Evolutionary conservation across 1,139 yeast species (phyloP), one percentile per base, ranked within the genome.

Genomic region (Kurtzmaniella quercitrusa): DNA sequence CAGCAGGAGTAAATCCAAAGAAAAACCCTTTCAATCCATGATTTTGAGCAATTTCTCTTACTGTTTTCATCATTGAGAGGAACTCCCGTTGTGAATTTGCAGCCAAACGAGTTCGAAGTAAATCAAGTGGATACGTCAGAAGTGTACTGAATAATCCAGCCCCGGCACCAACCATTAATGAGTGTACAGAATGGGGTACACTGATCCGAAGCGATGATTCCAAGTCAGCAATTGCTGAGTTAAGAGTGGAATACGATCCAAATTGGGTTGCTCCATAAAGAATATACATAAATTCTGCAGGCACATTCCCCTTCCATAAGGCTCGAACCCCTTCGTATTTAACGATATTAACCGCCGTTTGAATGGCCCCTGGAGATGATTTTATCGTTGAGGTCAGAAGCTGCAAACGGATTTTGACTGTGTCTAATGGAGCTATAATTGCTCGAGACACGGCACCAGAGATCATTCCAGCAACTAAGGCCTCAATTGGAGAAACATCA

Each of bases 241-340:
- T 84, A 35, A 81, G 61, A 1, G 71, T 58, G 1, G 88, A 70
- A 57, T 84, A 88, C 1, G 88, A 67, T 1, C 93, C 71, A 63
- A 93, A 93, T 59, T 93, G 98, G 1, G 80, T 68, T 1, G 88
- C 89, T 11, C 98, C 96, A 54, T 93, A 93, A 18, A 86, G 51
- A 15, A 93, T 71, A 56, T 93, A 93, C 80, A 93, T 76, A 36
- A 82, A 63, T 51, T 88, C 91, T 0, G 98, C 98, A 0, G 98
- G 96, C 0, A 88, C 77, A 59, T 93, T 93, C 1, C 98, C 98
- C 60, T 89, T 91, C 98, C 98, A 93, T 18, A 93, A 69, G 0
- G 91, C 77, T 17, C 50, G 36, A 6, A 68, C 48, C 2, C 77
- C 77, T 49, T 72, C 77, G 39, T 66, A 49, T 30, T 53, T 53